Evolutionary conservation across 176 grass and related monocot genomes (phyloP).

Genomic region (Aegilops bicornis): DNA sequence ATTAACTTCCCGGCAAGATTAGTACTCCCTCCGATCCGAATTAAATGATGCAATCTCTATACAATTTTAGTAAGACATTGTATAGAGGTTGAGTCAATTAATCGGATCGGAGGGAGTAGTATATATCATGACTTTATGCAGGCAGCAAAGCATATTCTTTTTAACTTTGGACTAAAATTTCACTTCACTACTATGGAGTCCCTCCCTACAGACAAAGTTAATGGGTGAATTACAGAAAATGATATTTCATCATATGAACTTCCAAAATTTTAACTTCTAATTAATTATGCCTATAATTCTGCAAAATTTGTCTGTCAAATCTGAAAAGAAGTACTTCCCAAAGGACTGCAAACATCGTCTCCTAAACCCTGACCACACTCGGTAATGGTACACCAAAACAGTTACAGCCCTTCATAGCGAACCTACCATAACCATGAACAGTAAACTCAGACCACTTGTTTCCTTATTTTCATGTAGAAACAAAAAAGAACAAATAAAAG

Average conservation of each 20-base stretch:
- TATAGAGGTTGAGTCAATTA: no score
- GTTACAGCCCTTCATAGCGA: constrained; percentile 20
- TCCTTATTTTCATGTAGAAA: constrained; percentile 16
- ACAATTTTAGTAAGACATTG: no score
- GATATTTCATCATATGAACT: constrained; percentile 17
- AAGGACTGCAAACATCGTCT: background rate
- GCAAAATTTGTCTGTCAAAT: background rate
- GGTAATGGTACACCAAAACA: constrained; percentile 11
- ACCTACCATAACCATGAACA: constrained; percentile 33
- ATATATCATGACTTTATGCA: background rate
- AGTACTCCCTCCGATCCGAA: background rate
- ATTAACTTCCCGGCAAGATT: background rate
- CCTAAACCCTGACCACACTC: background rate
- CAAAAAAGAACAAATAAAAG: background rate
- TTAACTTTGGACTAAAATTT: background rate
- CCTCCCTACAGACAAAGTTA: background rate
- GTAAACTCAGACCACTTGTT: constrained; percentile 23
- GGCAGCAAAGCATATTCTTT: background rate
- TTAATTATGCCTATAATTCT: background rate
- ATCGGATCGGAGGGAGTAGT: background rate
- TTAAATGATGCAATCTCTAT: no score
- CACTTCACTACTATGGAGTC: no score
- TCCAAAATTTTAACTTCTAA: background rate
- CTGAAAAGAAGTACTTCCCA: background rate
- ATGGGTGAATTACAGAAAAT: background rate